phyloP scores from a whole-genome alignment of 2,329 filamentous ascomycete species.

The Leptographium radiaticola region DNA sequence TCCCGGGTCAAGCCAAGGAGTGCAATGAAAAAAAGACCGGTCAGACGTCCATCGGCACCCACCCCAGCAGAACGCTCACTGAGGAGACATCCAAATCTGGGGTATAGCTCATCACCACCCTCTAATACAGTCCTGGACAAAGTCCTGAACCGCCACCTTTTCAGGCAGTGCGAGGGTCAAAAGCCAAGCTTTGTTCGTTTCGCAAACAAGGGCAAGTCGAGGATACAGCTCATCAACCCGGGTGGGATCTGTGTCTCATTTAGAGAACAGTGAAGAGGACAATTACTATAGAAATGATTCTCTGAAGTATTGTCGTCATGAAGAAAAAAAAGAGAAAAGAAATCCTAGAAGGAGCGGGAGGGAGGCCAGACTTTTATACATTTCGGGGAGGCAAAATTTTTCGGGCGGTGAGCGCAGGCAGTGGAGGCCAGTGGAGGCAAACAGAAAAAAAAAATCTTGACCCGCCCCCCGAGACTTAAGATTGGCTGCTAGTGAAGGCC shows the following conservation, averaged over 20 bases:
- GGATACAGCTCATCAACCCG: conserved; percentile 84
- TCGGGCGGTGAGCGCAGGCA: background rate
- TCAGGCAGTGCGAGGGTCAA: conserved; percentile 46
- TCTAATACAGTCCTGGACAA: conserved; percentile 50
- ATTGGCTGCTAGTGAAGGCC: too few species aligned
- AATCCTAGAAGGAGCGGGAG: conserved; percentile 19
- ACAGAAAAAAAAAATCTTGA: background rate
- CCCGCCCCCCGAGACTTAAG: too few species aligned
- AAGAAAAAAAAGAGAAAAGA: conserved; percentile 36
- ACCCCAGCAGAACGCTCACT: conserved; percentile 60
- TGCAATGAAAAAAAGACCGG: conserved; percentile 52
- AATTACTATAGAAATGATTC: conserved; percentile 99
- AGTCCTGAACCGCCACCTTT: conserved; percentile 40
- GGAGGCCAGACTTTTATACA: conserved; percentile 27
- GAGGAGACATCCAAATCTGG: conserved; percentile 52
- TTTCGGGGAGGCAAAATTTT: background rate
- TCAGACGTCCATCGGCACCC: conserved; percentile 85
- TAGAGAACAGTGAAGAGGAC: conserved; percentile 85
- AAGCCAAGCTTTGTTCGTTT: conserved; percentile 45
- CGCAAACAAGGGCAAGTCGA: conserved; percentile 34
- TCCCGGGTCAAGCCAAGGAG: conserved; percentile 30
- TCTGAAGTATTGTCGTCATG: conserved; percentile 55
- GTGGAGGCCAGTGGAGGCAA: background rate
- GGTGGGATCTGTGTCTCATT: conserved; percentile 87
- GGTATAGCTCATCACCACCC: conserved; percentile 93